phyloP scores from a whole-genome alignment of 2,329 filamentous ascomycete species.

The Clarireedia hainanense region DNA sequence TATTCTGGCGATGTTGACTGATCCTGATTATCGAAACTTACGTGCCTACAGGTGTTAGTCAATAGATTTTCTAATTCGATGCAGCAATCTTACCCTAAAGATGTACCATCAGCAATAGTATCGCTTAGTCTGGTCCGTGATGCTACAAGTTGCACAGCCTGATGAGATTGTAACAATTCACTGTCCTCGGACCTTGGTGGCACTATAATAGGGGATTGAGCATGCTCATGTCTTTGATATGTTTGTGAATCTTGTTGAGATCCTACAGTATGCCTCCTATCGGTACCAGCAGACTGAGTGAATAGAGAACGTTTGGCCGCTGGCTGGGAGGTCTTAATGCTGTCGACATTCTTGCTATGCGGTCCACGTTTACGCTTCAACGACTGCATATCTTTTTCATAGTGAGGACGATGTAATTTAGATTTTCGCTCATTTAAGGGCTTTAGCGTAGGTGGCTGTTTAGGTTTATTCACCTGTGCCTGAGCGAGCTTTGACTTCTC shows the following conservation, averaged over 20 bases:
- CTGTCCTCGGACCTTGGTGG: no score
- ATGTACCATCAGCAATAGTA: not conserved
- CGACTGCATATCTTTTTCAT: slow-evolving; percentile 15
- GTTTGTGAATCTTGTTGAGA: not conserved
- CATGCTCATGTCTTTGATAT: not conserved
- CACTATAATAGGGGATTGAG: no score
- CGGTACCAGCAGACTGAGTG: not conserved
- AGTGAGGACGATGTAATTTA: slow-evolving; percentile 15
- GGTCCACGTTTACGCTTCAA: slow-evolving; percentile 12
- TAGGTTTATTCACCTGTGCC: not conserved
- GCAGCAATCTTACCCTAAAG: not conserved
- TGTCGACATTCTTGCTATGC: slow-evolving; percentile 4
- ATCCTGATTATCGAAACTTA: not conserved
- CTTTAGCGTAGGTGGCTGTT: not conserved
- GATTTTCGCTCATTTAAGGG: slow-evolving; percentile 14
- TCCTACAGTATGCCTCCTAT: no score
- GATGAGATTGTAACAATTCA: not conserved
- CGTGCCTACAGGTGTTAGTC: not conserved
- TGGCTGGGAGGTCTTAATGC: not conserved
- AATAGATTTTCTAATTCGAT: not conserved
- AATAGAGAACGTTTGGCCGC: not conserved
- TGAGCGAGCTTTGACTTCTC: not conserved
- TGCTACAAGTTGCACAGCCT: not conserved
- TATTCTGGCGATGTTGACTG: slow-evolving; percentile 2
- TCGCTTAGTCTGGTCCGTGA: not conserved